Evolutionary conservation across 1,284 basidiomycete genomes (phyloP), one percentile per base, ranked within the genome.

Genomic region (Heimioporus retisporus): DNA sequence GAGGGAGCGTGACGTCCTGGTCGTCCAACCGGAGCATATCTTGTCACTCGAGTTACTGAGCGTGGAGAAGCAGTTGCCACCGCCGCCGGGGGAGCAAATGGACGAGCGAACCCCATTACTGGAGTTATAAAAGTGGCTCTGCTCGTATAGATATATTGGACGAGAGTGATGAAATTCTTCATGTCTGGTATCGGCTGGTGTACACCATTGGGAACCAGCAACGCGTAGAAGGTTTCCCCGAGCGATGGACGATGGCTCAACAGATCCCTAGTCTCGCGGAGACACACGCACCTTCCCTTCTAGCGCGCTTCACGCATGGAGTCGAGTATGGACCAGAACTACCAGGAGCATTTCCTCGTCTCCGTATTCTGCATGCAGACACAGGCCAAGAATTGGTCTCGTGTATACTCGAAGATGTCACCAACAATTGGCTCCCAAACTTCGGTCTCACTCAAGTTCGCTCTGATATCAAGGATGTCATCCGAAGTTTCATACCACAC

Each of bases 111-210:
- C 46, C 43, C 64, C 64, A 55, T 66, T 79, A 15, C 66, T 78
- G 15, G 51, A 66, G 2, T 69, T 72, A 2, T 79, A 83, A 50
- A 65, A 58, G 21, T 85, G 84, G 84, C 69, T 87, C 2, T 61
- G 75, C 43, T 60, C 63, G 2, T 60, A 69, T 55, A 25, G 86
- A 88, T 60, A 76, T 88, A 40, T 68, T 88, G 6, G 87, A 88
- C 58, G 86, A 88, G 68, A 86, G 86, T 67, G 86, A 88, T 61
- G 86, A 88, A 63, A 79, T 88, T 28, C 78, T 88, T 8, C 81
- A 82, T 58, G 81, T 84, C 50, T 79, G 80, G 0, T 88, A 84
- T 61, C 86, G 87, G 55, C 74, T 88, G 10, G 76, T 88, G 1
- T 88, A 88, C 63, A 83, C 86, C 0, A 73, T 83, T 7, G 85